These are phyloP conservation scores for Vairimorpha necatrix DNA, from an alignment of 371 early-diverging fungal species.

Conservation along the genomic window DNA sequence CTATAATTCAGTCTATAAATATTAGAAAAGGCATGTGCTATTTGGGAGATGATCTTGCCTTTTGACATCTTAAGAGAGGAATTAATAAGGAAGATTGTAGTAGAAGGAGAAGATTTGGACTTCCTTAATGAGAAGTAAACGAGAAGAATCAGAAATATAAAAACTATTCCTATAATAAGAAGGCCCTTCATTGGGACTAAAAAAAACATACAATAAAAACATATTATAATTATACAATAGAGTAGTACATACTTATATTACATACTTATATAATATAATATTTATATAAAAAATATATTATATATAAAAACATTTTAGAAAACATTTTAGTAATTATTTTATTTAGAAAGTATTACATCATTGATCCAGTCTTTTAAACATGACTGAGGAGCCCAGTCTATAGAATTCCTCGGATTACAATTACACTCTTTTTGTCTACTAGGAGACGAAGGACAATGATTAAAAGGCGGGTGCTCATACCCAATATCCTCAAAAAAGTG, in stretches of 20 bases:
- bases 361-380: constrained; percentile 53
- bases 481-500: constrained; percentile 75
- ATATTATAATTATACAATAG: too few species aligned
- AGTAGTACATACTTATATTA: too few species aligned
- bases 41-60: constrained; percentile 63
- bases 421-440: constrained; percentile 50
- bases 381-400: constrained; percentile 40
- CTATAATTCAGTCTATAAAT: constrained; percentile 15
- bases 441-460: constrained; percentile 60
- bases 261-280: too few species aligned
- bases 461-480: constrained; percentile 64
- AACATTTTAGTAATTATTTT: too few species aligned
- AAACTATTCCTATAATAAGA: too few species aligned
- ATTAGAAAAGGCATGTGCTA: constrained; percentile 58
- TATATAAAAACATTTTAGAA: too few species aligned
- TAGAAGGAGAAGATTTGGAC: constrained; percentile 18
- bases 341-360: constrained; percentile 16
- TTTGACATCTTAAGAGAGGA: constrained; percentile 61
- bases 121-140: too few species aligned
- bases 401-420: constrained; percentile 52
- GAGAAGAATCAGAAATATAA: too few species aligned
- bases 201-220: too few species aligned
- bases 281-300: too few species aligned
- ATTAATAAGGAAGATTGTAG: constrained; percentile 57
- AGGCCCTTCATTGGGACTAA: too few species aligned